Conservation (phyloP, 345 rosid genomes). For the Laguncularia racemosa region DNA sequence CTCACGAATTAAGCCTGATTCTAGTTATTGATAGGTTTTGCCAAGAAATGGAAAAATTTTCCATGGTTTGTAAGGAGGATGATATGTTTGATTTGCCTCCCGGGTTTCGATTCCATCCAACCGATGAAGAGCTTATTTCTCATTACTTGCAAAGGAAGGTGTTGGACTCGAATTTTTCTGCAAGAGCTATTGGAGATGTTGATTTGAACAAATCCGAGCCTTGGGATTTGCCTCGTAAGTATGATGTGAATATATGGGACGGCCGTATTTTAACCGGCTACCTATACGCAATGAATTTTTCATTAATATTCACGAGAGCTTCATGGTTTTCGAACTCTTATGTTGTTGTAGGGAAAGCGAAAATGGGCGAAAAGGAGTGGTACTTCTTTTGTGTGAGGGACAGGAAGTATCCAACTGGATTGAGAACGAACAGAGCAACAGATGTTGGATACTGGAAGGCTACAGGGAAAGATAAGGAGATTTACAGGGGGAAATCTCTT, state of each 20-base stretch:
- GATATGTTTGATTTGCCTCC: conserved; percentile 80
- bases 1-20: too few relatives aligned
- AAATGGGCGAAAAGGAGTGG: conserved; percentile 97
- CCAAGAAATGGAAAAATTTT: conserved; percentile 32
- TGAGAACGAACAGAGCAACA: conserved; percentile 85
- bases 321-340: background rate
- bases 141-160: conserved; percentile 75
- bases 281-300: too few relatives aligned
- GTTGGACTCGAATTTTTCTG: conserved; percentile 39
- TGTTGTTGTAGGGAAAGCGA: conserved; percentile 65
- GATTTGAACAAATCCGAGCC: conserved; percentile 97
- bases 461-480: conserved; percentile 89
- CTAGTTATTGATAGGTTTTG: background rate
- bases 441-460: conserved; percentile 96
- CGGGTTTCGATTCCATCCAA: conserved; percentile 89
- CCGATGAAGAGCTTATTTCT: conserved; percentile 91
- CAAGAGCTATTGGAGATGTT: conserved; percentile 82
- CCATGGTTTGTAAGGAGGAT: conserved; percentile 43
- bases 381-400: conserved; percentile 88
- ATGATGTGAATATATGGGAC: too few relatives aligned
- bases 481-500: conserved; percentile 52
- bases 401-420: conserved; percentile 84
- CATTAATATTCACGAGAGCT: background rate
- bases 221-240: conserved; percentile 91
- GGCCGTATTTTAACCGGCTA: too few relatives aligned